Percentiles rank a stretch among this genome's conserved stretches.
phyloP scores from a whole-genome alignment of 2,329 filamentous ascomycete genomes.

The Sclerotinia subarctica region DNA sequence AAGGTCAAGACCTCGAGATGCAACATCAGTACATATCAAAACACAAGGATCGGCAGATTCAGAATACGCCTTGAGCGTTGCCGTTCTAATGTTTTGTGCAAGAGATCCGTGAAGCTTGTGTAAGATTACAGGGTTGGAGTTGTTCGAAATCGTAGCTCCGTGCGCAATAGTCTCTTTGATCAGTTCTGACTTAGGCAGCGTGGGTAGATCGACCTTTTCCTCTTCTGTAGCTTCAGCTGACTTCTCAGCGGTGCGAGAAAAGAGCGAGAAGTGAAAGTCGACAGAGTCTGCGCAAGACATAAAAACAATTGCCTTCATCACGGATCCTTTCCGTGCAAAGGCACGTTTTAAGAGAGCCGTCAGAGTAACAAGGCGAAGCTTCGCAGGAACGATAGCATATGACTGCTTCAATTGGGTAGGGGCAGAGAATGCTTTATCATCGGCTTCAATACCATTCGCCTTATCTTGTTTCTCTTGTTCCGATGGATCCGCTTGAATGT shows the following conservation, averaged over 20 bases:
- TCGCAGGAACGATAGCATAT: slow-evolving; percentile 82
- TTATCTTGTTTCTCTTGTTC: slow-evolving; percentile 49
- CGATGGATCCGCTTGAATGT: slow-evolving; percentile 67
- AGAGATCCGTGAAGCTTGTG: slow-evolving; percentile 92
- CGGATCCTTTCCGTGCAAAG: slow-evolving; percentile 82
- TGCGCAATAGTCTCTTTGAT: slow-evolving; percentile 62
- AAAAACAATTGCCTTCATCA: slow-evolving; percentile 97
- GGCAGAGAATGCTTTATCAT: slow-evolving; percentile 64
- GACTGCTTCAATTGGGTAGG: slow-evolving; percentile 93
- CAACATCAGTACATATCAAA: slow-evolving; percentile 91
- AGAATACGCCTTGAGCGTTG: slow-evolving; percentile 78
- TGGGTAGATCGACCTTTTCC: slow-evolving; percentile 36
- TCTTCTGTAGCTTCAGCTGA: slow-evolving; percentile 40
- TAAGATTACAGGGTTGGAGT: slow-evolving; percentile 73
- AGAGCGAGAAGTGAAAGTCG: slow-evolving; percentile 89
- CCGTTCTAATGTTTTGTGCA: slow-evolving; percentile 79
- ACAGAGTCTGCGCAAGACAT: slow-evolving; percentile 96
- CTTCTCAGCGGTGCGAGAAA: slow-evolving; percentile 45
- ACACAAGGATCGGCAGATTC: slow-evolving; percentile 71
- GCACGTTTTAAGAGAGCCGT: slow-evolving; percentile 80
- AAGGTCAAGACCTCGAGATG: slow-evolving; percentile 90
- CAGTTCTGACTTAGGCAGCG: slow-evolving; percentile 37
- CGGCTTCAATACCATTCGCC: slow-evolving; percentile 46
- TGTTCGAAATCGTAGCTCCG: slow-evolving; percentile 69
- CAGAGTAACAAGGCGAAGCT: slow-evolving; percentile 84